Evolutionary conservation across 1,284 basidiomycete species (phyloP).

Genomic region (Agroathelia rolfsii): DNA sequence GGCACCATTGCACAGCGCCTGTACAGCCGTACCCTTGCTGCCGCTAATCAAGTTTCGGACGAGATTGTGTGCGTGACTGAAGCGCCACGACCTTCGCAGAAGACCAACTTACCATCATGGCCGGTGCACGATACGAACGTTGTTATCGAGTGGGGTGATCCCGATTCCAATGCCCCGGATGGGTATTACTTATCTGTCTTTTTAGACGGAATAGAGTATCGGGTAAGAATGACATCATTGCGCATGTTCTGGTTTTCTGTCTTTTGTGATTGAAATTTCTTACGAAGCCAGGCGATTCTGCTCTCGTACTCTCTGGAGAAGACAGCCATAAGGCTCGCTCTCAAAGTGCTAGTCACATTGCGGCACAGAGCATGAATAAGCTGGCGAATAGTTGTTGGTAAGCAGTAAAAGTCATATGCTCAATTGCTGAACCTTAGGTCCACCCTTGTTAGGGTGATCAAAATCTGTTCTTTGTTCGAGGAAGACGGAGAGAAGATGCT

Average conservation of each 20-base stretch:
- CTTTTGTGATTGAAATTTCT: constrained; percentile 4
- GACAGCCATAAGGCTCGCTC: constrained; percentile 30
- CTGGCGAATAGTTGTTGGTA: constrained; percentile 51
- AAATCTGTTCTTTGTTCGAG: constrained; percentile 51
- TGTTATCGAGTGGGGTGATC: constrained; percentile 39
- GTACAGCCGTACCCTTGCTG: constrained; percentile 34
- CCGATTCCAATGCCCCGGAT: constrained; percentile 14
- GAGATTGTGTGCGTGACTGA: too few species aligned
- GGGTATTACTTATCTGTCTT: constrained; percentile 32
- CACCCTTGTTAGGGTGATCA: constrained; percentile 10
- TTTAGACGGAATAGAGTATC: constrained; percentile 47
- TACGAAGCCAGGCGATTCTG: constrained; percentile 44
- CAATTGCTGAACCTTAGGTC: background rate
- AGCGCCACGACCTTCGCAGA: too few species aligned
- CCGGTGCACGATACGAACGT: too few species aligned
- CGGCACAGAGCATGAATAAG: constrained; percentile 29
- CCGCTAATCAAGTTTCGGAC: constrained; percentile 24
- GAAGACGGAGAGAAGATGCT: constrained; percentile 33
- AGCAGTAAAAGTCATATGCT: constrained; percentile 10
- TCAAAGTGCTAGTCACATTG: constrained; percentile 23
- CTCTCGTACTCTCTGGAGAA: constrained; percentile 45
- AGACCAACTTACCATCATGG: too few species aligned
- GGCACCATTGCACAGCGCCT: constrained; percentile 34
- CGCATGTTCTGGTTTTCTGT: constrained; percentile 2
- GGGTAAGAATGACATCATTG: constrained; percentile 28